Evolutionary conservation across 306 rosid species (phyloP).

Genomic region (Cucumis melo): DNA sequence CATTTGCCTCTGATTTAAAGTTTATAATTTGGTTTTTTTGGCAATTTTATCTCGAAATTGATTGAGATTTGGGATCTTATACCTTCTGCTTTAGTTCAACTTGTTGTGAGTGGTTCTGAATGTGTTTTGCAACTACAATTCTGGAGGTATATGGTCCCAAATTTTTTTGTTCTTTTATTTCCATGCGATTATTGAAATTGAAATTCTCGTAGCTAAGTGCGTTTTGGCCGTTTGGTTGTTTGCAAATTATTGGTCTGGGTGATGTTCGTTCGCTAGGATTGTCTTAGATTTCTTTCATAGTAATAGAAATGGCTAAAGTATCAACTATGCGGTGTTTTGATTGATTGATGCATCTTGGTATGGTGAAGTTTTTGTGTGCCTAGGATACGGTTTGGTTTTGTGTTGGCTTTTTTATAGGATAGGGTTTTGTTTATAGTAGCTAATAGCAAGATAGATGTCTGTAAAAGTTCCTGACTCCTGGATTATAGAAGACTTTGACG

Average conservation of each 20-base stretch:
- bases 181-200: neutral
- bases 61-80: conserved; percentile 6
- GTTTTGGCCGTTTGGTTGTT: neutral
- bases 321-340: too few relatives aligned
- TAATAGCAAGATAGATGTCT: neutral
- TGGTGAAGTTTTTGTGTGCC: neutral
- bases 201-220: neutral
- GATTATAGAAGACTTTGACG: neutral
- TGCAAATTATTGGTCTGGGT: neutral
- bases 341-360: neutral
- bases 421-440: neutral
- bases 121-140: conserved; percentile 3
- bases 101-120: neutral
- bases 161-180: neutral
- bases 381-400: neutral
- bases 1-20: too few relatives aligned
- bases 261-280: neutral
- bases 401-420: neutral
- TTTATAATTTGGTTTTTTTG: conserved; percentile 5
- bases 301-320: neutral
- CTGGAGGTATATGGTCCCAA: conserved; percentile 11
- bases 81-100: conserved; percentile 8
- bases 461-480: neutral
- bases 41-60: neutral
- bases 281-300: neutral